Conservation (phyloP, 2,329 filamentous ascomycete genomes). For the Stenocarpella maydis region DNA sequence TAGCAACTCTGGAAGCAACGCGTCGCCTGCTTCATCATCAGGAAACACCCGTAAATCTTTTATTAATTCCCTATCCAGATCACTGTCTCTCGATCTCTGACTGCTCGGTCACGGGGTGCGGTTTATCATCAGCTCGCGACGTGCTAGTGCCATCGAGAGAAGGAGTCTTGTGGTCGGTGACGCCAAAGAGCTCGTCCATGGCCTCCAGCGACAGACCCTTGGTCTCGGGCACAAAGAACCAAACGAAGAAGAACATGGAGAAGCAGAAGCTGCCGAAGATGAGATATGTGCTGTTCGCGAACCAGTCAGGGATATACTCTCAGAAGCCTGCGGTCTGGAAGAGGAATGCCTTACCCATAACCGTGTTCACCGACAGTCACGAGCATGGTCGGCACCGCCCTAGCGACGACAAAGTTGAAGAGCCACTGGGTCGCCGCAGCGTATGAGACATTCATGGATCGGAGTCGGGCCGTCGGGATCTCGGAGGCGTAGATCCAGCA, state of each 20-base stretch:
- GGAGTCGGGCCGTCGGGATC: slow-evolving; percentile 66
- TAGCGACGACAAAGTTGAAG: slow-evolving; percentile 70
- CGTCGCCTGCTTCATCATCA: not conserved
- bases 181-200: slow-evolving; percentile 42
- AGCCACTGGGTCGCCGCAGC: slow-evolving; percentile 70
- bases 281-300: slow-evolving; percentile 60
- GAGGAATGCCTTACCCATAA: slow-evolving; percentile 44
- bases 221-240: slow-evolving; percentile 70
- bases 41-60: not conserved
- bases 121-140: slow-evolving; percentile 2
- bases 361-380: slow-evolving; percentile 46
- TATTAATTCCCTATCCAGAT: not conserved
- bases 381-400: slow-evolving; percentile 68
- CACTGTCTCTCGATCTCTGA: slow-evolving; percentile 2
- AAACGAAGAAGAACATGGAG: slow-evolving; percentile 68
- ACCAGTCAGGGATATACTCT: not conserved
- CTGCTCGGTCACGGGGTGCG: slow-evolving; percentile 5
- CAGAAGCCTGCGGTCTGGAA: not conserved
- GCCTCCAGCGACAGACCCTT: slow-evolving; percentile 54
- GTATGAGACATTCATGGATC: slow-evolving; percentile 67
- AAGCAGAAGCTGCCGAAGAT: slow-evolving; percentile 72
- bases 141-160: slow-evolving; percentile 1
- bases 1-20: not conserved
- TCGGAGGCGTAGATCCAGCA: slow-evolving; percentile 72
- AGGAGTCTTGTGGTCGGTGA: slow-evolving; percentile 37